A percentile compares a stretch with the other conserved stretches of the same genome.
Evolutionary conservation across 2,329 filamentous ascomycete species (phyloP).

Genomic region (Lasiodiplodia sp.): DNA sequence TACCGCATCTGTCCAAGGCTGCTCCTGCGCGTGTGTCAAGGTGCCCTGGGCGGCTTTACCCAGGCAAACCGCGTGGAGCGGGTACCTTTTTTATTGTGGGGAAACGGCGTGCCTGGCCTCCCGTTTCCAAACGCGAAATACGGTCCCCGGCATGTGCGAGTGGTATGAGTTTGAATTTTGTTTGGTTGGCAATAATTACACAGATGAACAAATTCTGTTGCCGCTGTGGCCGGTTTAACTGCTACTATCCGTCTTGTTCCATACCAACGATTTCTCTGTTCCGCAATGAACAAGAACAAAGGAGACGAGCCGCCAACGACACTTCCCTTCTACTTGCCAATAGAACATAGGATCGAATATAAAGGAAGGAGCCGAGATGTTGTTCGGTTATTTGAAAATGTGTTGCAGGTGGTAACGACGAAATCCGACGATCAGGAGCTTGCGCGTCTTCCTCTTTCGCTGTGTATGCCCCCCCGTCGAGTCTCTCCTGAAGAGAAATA

Average conservation of each 20-base stretch:
- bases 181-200: conserved; percentile 17
- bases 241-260: conserved; percentile 3
- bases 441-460: conserved; percentile 17
- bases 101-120: conserved; percentile 1
- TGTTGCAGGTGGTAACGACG: not conserved
- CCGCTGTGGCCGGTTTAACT: conserved; percentile 2
- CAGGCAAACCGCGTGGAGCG: not conserved
- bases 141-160: not conserved
- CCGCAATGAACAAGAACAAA: conserved; percentile 3
- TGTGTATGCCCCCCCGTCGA: conserved; percentile 14
- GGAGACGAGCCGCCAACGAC: not conserved
- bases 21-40: conserved; percentile 6
- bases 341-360: not conserved
- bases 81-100: conserved; percentile 1
- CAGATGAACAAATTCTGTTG: conserved; percentile 23
- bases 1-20: conserved; percentile 9
- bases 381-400: not conserved
- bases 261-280: conserved; percentile 11
- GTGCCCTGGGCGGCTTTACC: not conserved
- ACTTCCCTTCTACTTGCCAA: not conserved
- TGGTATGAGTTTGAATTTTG: not conserved
- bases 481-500: conserved; percentile 5
- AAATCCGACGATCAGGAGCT: conserved; percentile 8
- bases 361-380: conserved; percentile 5
- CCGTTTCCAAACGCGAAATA: conserved; percentile 9